Conservation (phyloP, 139 green algal species). For the Pleodorina starrii region DNA sequence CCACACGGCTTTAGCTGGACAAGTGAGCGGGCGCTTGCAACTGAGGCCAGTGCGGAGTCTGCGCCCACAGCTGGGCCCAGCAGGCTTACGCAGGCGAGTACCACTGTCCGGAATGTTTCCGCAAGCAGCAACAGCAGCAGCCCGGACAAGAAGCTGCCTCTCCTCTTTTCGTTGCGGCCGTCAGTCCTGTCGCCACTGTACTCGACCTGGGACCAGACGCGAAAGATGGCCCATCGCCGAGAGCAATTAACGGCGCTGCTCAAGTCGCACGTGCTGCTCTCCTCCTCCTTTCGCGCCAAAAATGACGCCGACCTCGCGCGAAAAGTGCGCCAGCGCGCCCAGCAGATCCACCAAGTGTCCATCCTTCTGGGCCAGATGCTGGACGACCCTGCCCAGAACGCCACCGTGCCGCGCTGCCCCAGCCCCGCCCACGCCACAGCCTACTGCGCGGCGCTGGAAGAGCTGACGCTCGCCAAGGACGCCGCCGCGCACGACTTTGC, state of each 20-base stretch:
- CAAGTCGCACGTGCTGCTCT: conserved; percentile 36
- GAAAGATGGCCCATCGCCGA: not conserved
- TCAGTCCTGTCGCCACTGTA: conserved; percentile 52
- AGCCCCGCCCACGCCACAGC: not conserved
- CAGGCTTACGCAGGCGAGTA: not conserved
- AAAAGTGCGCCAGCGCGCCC: not conserved
- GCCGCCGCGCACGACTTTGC: conserved; percentile 33
- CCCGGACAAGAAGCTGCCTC: not conserved
- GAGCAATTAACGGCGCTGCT: conserved; percentile 60
- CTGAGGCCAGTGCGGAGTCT: not conserved
- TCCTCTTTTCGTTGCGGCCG: conserved; percentile 43
- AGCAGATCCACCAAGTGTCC: not conserved
- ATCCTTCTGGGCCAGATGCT: not conserved
- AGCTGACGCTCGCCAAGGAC: not conserved
- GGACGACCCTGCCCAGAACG: not conserved
- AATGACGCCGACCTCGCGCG: not conserved
- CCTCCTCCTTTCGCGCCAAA: not conserved
- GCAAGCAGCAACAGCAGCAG: not conserved
- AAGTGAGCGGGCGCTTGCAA: not conserved
- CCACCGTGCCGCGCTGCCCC: not conserved
- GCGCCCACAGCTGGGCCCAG: not conserved
- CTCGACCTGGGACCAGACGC: conserved; percentile 18
- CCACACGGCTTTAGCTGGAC: not conserved
- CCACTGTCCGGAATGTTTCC: no score
- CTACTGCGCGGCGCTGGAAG: conserved; percentile 57